A percentile compares a stretch with the other conserved stretches of the same genome.
Conservation (phyloP, 805 yeast species). For the Wickerhamomyces alni region DNA sequence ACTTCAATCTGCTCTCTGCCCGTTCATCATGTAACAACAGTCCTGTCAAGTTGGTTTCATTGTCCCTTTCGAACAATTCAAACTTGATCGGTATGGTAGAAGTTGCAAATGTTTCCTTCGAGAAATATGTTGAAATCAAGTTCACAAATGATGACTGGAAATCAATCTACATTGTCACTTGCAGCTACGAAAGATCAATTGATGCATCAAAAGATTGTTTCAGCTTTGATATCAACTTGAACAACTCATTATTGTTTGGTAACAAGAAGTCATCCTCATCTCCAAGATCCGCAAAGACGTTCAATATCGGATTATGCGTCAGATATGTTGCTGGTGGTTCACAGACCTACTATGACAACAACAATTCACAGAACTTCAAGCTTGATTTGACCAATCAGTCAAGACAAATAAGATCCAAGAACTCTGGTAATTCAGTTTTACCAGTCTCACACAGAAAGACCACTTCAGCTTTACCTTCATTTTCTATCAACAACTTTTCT, state of each 20-base stretch:
- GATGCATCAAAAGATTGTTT: slow-evolving; percentile 33
- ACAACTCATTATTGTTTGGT: slow-evolving; percentile 16
- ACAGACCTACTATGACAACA: slow-evolving; percentile 35
- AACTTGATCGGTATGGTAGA: slow-evolving; percentile 34
- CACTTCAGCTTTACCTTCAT: neutral
- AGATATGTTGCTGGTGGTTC: slow-evolving; percentile 28
- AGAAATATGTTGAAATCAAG: slow-evolving; percentile 37
- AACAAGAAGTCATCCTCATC: slow-evolving; percentile 4
- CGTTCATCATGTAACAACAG: slow-evolving; percentile 4
- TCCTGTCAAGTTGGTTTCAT: slow-evolving; percentile 31
- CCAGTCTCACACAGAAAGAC: neutral
- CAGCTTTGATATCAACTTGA: slow-evolving; percentile 42
- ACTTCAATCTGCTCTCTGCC: slow-evolving; percentile 13
- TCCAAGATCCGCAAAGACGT: slow-evolving; percentile 6
- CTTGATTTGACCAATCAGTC: slow-evolving; percentile 23
- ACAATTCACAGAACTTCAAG: slow-evolving; percentile 30
- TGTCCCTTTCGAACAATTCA: slow-evolving; percentile 34
- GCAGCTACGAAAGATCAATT: slow-evolving; percentile 19
- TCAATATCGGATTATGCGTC: slow-evolving; percentile 30
- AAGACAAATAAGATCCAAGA: slow-evolving; percentile 3
- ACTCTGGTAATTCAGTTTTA: too few relatives aligned
- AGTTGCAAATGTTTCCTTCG: slow-evolving; percentile 33
- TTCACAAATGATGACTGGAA: slow-evolving; percentile 46
- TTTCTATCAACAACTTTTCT: slow-evolving; percentile 9
- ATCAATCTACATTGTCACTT: slow-evolving; percentile 36